Percentiles rank a stretch among this genome's conserved stretches.
phyloP scores from a whole-genome alignment of 2,329 filamentous ascomycete genomes.

The Trichophyton benhamiae region DNA sequence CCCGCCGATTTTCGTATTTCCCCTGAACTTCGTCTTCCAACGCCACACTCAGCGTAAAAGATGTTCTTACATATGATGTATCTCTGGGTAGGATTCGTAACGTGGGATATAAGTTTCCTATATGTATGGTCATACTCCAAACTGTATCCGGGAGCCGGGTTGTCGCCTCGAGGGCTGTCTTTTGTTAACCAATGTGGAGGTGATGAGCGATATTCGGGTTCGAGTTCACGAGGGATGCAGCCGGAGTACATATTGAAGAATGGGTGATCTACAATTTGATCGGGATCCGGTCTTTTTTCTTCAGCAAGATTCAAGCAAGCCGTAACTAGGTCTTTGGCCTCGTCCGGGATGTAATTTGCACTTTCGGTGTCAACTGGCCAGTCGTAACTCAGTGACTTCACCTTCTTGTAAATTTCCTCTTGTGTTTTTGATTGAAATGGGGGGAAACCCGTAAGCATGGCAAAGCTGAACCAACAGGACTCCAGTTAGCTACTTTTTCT shows the following conservation, averaged over 20 bases:
- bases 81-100: constrained; percentile 26
- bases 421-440: constrained; percentile 73
- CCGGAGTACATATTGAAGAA: constrained; percentile 41
- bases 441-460: constrained; percentile 89
- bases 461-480: constrained; percentile 49
- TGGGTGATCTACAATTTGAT: constrained; percentile 38
- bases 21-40: constrained; percentile 33
- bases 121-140: constrained; percentile 32
- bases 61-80: constrained; percentile 30
- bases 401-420: constrained; percentile 41
- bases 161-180: constrained; percentile 34
- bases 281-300: constrained; percentile 37
- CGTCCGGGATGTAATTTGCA: constrained; percentile 36
- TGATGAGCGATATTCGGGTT: constrained; percentile 27
- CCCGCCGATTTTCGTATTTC: constrained; percentile 32
- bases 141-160: constrained; percentile 32
- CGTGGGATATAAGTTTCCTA: constrained; percentile 24
- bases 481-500: constrained; percentile 8
- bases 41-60: constrained; percentile 35
- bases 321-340: constrained; percentile 38
- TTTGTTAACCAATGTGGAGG: constrained; percentile 34
- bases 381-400: constrained; percentile 36
- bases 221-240: constrained; percentile 34
- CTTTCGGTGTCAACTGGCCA: constrained; percentile 37
- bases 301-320: constrained; percentile 38